Evolutionary conservation across 257 asterid species (phyloP), one percentile per base, ranked within the genome.

Genomic region (Rubia yunnanensis): DNA sequence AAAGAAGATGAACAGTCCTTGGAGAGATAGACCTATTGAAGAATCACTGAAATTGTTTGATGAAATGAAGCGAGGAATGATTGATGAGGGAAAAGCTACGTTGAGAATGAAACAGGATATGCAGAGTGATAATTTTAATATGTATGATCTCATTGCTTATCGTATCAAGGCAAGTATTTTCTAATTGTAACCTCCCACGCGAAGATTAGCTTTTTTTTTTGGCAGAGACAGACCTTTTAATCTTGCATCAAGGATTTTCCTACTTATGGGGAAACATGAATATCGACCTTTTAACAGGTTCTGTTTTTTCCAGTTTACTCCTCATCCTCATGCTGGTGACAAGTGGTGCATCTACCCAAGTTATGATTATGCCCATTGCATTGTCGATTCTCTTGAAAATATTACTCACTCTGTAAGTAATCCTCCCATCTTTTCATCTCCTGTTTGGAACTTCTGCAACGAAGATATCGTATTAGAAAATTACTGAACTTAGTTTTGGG

Each of bases 301-400:
- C 46, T 41, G 49, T 63, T 18, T 70, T 76, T 70, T 81, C 64
- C 89, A 94, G 99, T 88, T 86, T 74, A 88, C 95, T 23, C 96
- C 95, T 77, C 99, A 94, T 78, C 99, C 99, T 10, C 97, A 94
- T 56, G 99, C 97, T 3, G 97, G 99, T 63, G 96, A 94, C 82
- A 88, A 85, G 50, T 94, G 99, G 97, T 90, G 97, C 78, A 94
- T 94, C 76, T 94, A 94, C 74, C 97, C 99, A 13, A 94, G 99
- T 73, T 90, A 94, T 81, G 99, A 94, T 72, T 94, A 83, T 10
- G 88, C 97, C 5, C 97, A 94, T 79, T 90, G 97, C 80, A 80
- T 86, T 61, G 99, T 94, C 38, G 99, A 94, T 86, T 90, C 99
- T 72, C 86, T 90, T 71, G 97, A 94, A 78, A 83, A 90, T 70